Evolutionary conservation across 2,329 filamentous ascomycete species (phyloP), one percentile per base, ranked within the genome.

Genomic region (Paraconiothyrium brasiliense): DNA sequence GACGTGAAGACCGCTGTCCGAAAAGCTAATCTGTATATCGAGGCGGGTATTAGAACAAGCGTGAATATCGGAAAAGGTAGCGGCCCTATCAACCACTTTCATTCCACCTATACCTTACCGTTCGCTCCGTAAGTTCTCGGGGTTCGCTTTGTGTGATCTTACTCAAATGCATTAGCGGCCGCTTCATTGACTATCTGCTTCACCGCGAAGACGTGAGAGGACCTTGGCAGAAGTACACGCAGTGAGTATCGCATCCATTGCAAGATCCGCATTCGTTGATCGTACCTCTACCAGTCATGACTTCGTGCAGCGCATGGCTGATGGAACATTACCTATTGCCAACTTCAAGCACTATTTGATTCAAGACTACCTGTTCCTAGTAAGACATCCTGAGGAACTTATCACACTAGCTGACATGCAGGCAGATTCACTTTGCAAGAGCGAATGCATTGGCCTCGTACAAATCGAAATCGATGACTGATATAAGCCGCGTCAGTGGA

Each of bases 291-390:
- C 22, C 10, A 56, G 54, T 67, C 94, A 98, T 74, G 87, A 90
- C 0, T 98, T 98, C 72, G 92, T 97, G 46, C 83, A 89, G 71
- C 87, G 86, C 14, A 83, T 98, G 73, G 93, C 91, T 0, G 84
- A 90, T 61, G 93, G 93, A 0, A 90, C 86, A 8, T 82, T 98
- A 22, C 90, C 92, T 0, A 69, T 90, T 0, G 87, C 91, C 47
- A 90, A 89, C 0, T 98, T 97, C 83, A 95, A 93, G 77, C 86
- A 90, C 43, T 98, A 97, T 75, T 87, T 98, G 59, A 85, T 95
- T 10, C 94, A 98, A 71, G 94, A 98, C 72, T 97, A 97, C 72
- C 84, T 97, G 4, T 98, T 95, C 73, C 81, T 97, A 47, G 91
- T 95, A 71, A 46, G 84, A 73, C 35, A 43, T 8, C 5, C 34